Base-by-base conservation (phyloP, 1,284 basidiomycete species). In the Anthracocystis panici-leucophaei region DNA sequence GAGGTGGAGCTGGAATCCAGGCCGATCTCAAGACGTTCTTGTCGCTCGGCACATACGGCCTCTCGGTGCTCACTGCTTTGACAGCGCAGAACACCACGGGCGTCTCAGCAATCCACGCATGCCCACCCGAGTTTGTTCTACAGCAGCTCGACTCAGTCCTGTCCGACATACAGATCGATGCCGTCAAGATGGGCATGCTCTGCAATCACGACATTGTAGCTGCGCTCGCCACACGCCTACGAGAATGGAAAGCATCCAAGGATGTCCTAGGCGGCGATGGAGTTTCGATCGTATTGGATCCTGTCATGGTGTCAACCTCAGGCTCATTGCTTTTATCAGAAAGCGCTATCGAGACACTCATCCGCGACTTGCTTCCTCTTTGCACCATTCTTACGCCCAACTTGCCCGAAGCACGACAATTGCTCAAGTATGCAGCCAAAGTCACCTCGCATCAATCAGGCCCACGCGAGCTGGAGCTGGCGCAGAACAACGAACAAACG, bases 161-260 rank as follows among this genome's bases (percentile, higher is more conserved):
- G n/a, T 87, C 88, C 9, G 95, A 97, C 81, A 89, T 94, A 31
- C 86, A 90, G 1, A 88, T 94, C 16, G 87, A 88, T 48, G 92
- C 91, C 0, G 90, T 97, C 82, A 98, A 98, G 86, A 93, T 93
- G 0, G 95, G 95, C 16, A 97, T 97, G 94, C 88, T 89, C n/a
- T 88, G 89, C 38, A 85, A 85, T 45, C 79, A 85, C 2, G 73
- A 76, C 11, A 86, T 86, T 38, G 87, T 89, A 54, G 33, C 54
- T 0, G 79, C 85, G 5, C 70, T 89, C n/a, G 85, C 85, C 1
- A 21, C 54, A 3, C 60, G 61, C 14, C 35, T 83, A 2, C 5
- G 42, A 3, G 50, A 53, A 23, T 81, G 72, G 77, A 62, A 42
- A 27, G 16, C 52, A 18, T 33, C 48, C 18, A 21, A 40, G 5